Evolutionary conservation across 129 eudicot species (phyloP), one percentile per base, ranked within the genome.

Genomic region (Flaveria sonorensis): DNA sequence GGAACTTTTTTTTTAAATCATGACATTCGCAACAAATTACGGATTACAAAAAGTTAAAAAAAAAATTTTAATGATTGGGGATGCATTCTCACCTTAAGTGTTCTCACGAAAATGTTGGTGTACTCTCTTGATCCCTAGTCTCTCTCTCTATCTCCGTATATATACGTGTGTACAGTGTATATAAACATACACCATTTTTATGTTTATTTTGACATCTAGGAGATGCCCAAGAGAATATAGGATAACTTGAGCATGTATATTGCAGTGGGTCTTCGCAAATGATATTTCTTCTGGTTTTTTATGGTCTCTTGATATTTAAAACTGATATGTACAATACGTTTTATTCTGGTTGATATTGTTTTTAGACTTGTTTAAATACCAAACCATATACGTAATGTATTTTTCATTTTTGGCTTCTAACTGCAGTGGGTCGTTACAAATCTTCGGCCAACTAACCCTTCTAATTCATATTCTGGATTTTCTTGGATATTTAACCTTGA

Each of bases 371-470:
- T 72, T 56, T n/a, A n/a, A 48, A 59, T 67, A 36, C 76, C 79
- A 45, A 36, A 69, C 50, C 65, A 55, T 6, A n/a, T 71, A 73
- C 51, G 10, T 45, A 32, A 77, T n/a, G 12, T 63, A 65, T 36
- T 56, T 23, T 3, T 26, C 18, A 74, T 47, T 46, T 55, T 68
- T 36, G 40, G 40, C 47, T 75, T 81, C 32, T 72, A 62, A 52
- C 79, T 81, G 40, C 95, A 93, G 98, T 93, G 98, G 97, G 96
- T 93, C 30, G 92, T 82, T 74, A 93, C 98, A 67, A 93, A 90
- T 86, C 92, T 90, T 77, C 88, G 89, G 73, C 85, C 81, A 53
- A 85, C 77, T 8, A 76, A 79, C 65, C 64, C 84, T 62, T 71
- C 86, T 77, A 78, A 82, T 84, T 76, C 92, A 78, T 78, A 86